Evolutionary conservation across 2,329 filamentous ascomycete species (phyloP), one percentile per base, ranked within the genome.

Genomic region (Clarireedia hainanense): DNA sequence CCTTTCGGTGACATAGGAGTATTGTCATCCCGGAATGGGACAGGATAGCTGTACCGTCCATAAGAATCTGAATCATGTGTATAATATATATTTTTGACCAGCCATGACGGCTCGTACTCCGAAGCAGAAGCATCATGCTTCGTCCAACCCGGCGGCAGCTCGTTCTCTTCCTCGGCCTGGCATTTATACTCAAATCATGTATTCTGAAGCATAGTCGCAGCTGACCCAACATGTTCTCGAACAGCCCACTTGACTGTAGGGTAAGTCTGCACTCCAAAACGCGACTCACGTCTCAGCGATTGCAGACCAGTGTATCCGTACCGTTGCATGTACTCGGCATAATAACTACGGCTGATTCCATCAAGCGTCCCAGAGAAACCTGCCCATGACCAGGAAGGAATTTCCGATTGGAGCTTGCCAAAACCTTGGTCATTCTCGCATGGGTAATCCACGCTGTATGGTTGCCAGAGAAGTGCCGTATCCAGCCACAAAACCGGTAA

Each of bases 401-500:
- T 43, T 20, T 23, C 9, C 10, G 12, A 1, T 12, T 23, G 23
- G 17, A 5, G 17, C 24, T 24, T 45, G 17, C 26, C 26, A 6
- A 27, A 5, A 7, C 26, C 1, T 27, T 27, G 26, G 26, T 7
- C 5, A 7, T 27, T 5, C 5, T 27, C 5, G 26, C 26, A 2
- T 27, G 7, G 7, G 5, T 7, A 6, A 27, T 27, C 26, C 5
- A 6, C 26, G 26, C 5, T 27, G 17, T 12, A 26, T 20, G 43
- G 20, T 46, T 46, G 42, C 62, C 62, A 64, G 1, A 49, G 47
- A 4, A 64, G 45, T 3, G 57, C 56, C 7, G 12, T 14, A 17
- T 63, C 62, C 23, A 64, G 62, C 53, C 57, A 60, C 17, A 61
- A 55, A 4, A 50, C 53, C 2, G 63, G 63, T 2, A 63, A 27